These are phyloP conservation scores for Evernia prunastri DNA, from an alignment of 495 filamentous ascomycete species.

Conservation along the genomic window DNA sequence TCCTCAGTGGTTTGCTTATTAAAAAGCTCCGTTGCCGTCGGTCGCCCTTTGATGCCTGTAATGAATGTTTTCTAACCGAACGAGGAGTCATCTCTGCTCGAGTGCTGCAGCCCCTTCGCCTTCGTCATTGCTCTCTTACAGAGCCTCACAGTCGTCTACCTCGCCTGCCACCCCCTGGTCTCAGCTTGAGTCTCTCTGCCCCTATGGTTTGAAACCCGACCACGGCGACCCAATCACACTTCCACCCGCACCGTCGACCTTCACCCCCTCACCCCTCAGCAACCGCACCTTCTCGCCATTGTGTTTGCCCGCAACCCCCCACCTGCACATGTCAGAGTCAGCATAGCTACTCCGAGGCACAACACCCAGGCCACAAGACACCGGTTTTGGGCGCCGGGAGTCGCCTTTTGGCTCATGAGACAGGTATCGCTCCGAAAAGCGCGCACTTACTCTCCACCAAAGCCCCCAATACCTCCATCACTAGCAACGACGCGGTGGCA, in stretches of 20 bases:
- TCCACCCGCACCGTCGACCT: constrained; percentile 18
- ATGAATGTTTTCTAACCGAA: not conserved
- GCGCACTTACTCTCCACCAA: constrained; percentile 19
- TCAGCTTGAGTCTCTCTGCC: not conserved
- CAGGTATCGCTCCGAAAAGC: not conserved
- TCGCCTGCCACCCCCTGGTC: not conserved
- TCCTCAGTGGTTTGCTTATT: not conserved
- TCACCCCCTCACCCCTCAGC: constrained; percentile 23
- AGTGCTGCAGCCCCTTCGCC: not conserved
- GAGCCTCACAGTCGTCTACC: not conserved
- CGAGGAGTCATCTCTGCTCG: not conserved
- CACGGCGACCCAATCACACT: constrained; percentile 14
- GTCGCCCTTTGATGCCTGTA: not conserved
- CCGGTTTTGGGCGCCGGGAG: too few species aligned
- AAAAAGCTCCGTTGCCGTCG: not conserved
- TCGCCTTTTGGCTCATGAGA: not conserved
- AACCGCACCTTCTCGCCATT: constrained; percentile 20
- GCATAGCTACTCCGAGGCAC: not conserved
- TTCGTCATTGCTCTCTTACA: not conserved
- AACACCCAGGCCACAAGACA: not conserved
- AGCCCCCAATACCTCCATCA: constrained; percentile 26
- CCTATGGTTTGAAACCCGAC: constrained; percentile 10
- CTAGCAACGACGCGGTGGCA: constrained; percentile 28
- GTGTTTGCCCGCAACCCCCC: constrained; percentile 21
- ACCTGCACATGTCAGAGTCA: not conserved